Conservation (phyloP, 106 monocot genomes). For the Vanilla planifolia region DNA sequence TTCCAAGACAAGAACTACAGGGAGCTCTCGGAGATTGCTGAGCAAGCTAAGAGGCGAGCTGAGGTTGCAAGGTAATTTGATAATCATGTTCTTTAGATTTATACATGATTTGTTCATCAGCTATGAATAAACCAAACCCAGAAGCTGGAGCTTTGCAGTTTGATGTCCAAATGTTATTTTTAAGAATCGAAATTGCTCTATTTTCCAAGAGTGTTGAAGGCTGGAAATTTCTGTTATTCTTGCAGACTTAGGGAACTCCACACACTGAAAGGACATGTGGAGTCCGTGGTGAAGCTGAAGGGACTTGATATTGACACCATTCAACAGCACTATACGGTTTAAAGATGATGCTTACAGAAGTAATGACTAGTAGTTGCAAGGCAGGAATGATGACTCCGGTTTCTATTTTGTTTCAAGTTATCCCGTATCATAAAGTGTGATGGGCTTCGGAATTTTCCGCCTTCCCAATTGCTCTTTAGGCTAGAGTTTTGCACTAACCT, state of each 20-base stretch:
- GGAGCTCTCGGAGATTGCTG: conserved; percentile 28
- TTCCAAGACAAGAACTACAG: conserved; percentile 16
- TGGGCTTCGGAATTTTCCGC: too few species aligned
- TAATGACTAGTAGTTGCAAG: too few species aligned
- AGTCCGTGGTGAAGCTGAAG: conserved; percentile 14
- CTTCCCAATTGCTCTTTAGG: too few species aligned
- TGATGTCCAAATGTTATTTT: background rate
- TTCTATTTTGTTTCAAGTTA: too few species aligned
- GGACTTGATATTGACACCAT: conserved; percentile 11
- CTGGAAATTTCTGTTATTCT: background rate
- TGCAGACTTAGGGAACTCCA: conserved; percentile 21
- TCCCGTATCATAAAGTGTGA: too few species aligned
- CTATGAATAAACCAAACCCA: too few species aligned
- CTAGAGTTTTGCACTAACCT: too few species aligned
- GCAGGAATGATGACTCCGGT: too few species aligned
- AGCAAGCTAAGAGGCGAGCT: conserved; percentile 27
- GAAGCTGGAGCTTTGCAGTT: background rate
- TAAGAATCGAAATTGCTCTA: background rate
- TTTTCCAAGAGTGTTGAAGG: background rate
- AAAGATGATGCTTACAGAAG: too few species aligned
- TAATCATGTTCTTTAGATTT: too few species aligned
- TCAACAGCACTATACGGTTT: conserved; percentile 12
- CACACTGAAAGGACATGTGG: conserved; percentile 19
- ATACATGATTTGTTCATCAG: too few species aligned
- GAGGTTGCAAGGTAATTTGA: conserved; percentile 23